Conservation (phyloP, 768 basidiomycete species). For the Sutorius australiensis region DNA sequence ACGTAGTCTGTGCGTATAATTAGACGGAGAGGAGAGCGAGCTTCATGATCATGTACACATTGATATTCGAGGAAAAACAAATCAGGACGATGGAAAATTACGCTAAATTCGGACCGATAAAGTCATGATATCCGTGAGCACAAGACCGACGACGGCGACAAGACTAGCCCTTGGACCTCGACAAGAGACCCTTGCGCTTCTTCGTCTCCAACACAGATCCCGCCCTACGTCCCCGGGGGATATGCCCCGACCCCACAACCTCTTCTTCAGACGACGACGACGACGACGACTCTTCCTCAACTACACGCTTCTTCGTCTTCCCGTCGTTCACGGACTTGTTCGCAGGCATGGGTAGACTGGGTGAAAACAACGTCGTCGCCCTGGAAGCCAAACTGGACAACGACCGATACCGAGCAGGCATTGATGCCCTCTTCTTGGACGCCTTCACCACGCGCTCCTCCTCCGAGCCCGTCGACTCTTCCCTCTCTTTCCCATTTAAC, state of each 20-base stretch:
- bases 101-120: no score
- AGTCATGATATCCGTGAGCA: background rate
- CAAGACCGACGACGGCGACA: background rate
- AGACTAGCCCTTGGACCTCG: constrained; percentile 1
- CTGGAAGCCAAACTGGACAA: constrained; percentile 50
- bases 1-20: background rate
- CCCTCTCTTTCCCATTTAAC: constrained; percentile 36
- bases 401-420: constrained; percentile 35
- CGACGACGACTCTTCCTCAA: constrained; percentile 28
- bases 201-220: constrained; percentile 34
- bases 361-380: constrained; percentile 30
- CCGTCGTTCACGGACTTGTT: constrained; percentile 26
- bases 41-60: no score
- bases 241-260: constrained; percentile 43
- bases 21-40: background rate
- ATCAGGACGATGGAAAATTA: background rate
- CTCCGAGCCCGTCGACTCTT: constrained; percentile 26
- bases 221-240: constrained; percentile 56
- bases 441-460: constrained; percentile 2
- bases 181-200: constrained; percentile 24
- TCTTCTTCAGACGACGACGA: constrained; percentile 41
- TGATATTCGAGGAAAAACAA: background rate
- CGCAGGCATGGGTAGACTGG: constrained; percentile 34
- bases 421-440: constrained; percentile 20
- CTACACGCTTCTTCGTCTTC: constrained; percentile 21